Evolutionary conservation across 176 grass and related monocot species (phyloP).

Genomic region (Cenchrus purpureus): DNA sequence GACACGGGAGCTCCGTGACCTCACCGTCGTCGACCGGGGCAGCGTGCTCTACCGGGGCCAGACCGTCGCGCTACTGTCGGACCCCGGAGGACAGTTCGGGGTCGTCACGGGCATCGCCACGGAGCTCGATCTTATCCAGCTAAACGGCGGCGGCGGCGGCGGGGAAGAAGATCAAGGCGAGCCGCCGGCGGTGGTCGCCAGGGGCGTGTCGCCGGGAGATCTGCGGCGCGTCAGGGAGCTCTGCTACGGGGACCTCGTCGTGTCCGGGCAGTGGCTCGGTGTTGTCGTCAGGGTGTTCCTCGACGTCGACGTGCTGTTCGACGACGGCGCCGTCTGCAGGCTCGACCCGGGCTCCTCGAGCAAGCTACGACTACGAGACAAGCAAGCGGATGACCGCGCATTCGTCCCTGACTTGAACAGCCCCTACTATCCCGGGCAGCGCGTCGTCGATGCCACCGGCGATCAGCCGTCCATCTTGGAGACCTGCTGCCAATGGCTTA

Average conservation of each 20-base stretch:
- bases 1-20: not conserved
- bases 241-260: not conserved
- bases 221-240: not conserved
- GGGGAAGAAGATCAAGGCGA: not conserved
- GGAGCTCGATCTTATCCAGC: not conserved
- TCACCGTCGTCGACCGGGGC: not conserved
- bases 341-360: too few relatives aligned
- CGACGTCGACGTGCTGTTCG: not conserved
- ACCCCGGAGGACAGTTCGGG: constrained; percentile 11
- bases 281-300: not conserved
- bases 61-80: not conserved
- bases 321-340: too few relatives aligned
- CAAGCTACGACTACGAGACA: too few relatives aligned
- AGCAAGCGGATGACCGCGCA: too few relatives aligned
- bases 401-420: not conserved
- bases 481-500: not conserved
- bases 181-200: not conserved
- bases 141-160: not conserved
- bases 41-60: not conserved
- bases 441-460: not conserved
- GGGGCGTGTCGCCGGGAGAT: not conserved
- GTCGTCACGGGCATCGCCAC: not conserved
- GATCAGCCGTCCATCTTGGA: not conserved
- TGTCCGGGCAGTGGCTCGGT: constrained; percentile 7
- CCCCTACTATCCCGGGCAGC: not conserved